Evolutionary conservation across 257 asterid species (phyloP).

Genomic region (Solanum gracilifrons): DNA sequence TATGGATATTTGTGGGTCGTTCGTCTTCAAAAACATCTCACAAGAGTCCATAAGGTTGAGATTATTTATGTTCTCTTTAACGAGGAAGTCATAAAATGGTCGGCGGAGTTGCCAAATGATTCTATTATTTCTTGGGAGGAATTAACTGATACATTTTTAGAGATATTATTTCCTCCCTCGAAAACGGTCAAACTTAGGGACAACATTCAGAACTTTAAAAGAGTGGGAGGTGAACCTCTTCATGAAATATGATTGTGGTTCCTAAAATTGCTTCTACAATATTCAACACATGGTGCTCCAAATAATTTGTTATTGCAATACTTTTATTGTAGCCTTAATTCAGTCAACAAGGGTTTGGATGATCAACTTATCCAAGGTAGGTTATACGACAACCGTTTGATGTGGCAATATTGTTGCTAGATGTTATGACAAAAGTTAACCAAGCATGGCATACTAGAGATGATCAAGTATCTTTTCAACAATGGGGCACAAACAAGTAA

Average conservation of each 20-base stretch:
- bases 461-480: neutral
- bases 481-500: neutral
- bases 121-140: no score
- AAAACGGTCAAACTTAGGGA: neutral
- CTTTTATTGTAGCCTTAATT: neutral
- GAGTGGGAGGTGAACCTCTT: neutral
- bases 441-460: neutral
- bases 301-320: neutral
- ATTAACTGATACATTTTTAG: no score
- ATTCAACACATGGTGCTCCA: neutral
- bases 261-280: neutral
- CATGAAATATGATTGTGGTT: neutral
- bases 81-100: no score
- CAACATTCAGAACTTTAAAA: neutral
- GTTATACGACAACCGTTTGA: neutral
- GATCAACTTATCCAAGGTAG: neutral
- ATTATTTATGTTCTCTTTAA: no score
- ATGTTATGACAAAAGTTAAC: neutral
- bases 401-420: neutral
- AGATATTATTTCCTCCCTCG: no score
- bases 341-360: no score
- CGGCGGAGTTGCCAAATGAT: no score
- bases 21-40: no score
- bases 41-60: no score
- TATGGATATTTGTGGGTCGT: no score